Percentiles rank a stretch among this genome's conserved stretches.
Evolutionary conservation across 2,329 filamentous ascomycete species (phyloP).

Genomic region (Penicillium sp.): DNA sequence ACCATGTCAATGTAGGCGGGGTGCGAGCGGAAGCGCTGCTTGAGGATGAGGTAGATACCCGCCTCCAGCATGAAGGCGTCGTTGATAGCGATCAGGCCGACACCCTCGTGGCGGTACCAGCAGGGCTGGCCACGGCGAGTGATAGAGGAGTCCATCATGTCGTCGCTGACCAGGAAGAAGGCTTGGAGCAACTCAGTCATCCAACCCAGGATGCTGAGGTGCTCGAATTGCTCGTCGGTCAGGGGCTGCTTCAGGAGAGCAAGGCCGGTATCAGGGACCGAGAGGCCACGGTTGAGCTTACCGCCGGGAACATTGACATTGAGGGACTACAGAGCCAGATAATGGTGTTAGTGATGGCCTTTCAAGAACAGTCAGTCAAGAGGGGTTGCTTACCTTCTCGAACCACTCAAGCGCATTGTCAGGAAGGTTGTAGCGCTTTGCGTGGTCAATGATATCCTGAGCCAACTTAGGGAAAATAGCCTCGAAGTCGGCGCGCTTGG

Average conservation of each 20-base stretch:
- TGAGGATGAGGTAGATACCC: conserved; percentile 84
- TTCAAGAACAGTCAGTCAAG: not conserved
- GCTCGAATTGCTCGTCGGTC: conserved; percentile 79
- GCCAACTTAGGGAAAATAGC: conserved; percentile 82
- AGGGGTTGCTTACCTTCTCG: conserved; percentile 59
- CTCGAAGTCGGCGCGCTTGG: conserved; percentile 75
- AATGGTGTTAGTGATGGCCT: conserved; percentile 1
- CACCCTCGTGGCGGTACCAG: conserved; percentile 88
- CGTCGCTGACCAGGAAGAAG: conserved; percentile 97
- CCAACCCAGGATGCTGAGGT: conserved; percentile 87
- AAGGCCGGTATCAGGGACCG: conserved; percentile 85
- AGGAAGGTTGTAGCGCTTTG: conserved; percentile 78
- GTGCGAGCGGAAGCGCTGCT: conserved; percentile 88
- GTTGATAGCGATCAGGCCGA: conserved; percentile 97
- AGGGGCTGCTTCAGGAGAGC: conserved; percentile 72
- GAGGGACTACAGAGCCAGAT: conserved; percentile 58
- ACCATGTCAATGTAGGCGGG: conserved; percentile 85
- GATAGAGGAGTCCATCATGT: conserved; percentile 97
- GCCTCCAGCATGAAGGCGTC: conserved; percentile 95
- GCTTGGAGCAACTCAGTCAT: conserved; percentile 97
- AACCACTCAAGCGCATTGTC: conserved; percentile 81
- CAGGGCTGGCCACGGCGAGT: conserved; percentile 92
- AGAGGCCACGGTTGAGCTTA: conserved; percentile 99
- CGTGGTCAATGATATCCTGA: conserved; percentile 75
- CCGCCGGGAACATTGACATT: conserved; percentile 85